A percentile compares a stretch with the other conserved stretches of the same genome.
Conservation (phyloP, 352 stramenopile genomes). For the Thalassiosira hispida region DNA sequence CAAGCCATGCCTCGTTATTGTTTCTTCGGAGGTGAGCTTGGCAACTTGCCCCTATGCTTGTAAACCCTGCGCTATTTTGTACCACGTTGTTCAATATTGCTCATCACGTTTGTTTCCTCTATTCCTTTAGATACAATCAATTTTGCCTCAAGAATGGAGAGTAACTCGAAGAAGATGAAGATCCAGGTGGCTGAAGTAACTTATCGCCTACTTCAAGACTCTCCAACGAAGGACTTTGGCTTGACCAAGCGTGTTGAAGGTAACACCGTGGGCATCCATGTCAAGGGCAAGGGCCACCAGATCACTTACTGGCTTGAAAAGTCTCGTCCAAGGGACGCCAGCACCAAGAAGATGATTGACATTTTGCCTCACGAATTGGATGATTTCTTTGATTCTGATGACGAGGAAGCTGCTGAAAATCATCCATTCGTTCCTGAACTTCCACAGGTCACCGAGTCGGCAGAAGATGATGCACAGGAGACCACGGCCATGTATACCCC, state of each 20-base stretch:
- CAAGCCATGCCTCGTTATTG: too few species aligned
- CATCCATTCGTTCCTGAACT: too few species aligned
- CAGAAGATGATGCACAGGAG: background rate
- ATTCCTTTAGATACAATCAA: constrained; percentile 52
- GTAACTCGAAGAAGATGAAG: constrained; percentile 47
- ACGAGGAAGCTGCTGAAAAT: too few species aligned
- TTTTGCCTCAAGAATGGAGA: constrained; percentile 58
- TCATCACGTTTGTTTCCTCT: too few species aligned
- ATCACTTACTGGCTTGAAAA: constrained; percentile 33
- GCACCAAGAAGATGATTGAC: constrained; percentile 1
- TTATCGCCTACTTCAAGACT: constrained; percentile 48
- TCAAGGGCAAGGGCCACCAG: constrained; percentile 55
- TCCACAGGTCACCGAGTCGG: background rate
- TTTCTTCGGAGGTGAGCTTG: constrained; percentile 41
- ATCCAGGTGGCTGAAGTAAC: constrained; percentile 56
- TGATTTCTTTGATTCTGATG: too few species aligned
- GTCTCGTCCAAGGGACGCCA: background rate
- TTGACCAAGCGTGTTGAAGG: constrained; percentile 42
- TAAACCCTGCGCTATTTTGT: too few species aligned
- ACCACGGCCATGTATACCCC: background rate
- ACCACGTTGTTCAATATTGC: too few species aligned
- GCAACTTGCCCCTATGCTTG: too few species aligned
- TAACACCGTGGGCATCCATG: constrained; percentile 35
- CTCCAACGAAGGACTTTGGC: constrained; percentile 35
- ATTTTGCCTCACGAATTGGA: too few species aligned